Percentiles rank a stretch among this genome's conserved stretches.
phyloP scores from a whole-genome alignment of 305 asterid genomes.

The Andrographis paniculata region DNA sequence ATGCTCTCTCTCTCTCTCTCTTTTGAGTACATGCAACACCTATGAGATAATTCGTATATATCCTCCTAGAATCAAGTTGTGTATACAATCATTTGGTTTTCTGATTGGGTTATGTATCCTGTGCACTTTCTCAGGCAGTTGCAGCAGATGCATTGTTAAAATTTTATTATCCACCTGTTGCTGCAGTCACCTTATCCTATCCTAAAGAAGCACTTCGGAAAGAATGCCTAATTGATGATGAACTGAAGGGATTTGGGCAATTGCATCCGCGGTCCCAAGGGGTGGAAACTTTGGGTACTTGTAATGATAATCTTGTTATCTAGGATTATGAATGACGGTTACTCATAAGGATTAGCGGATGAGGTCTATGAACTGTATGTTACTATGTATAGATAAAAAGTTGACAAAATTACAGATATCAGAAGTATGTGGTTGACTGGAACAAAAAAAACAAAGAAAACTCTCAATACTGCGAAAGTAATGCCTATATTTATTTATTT shows the following conservation, averaged over 20 bases:
- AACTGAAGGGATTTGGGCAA: slow-evolving; percentile 95
- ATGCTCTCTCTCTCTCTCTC: too few relatives aligned
- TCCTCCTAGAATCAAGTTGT: too few relatives aligned
- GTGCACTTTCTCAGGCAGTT: slow-evolving; percentile 35
- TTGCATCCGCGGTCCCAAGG: slow-evolving; percentile 98
- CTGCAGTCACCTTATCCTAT: slow-evolving; percentile 84
- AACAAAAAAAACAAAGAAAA: background rate
- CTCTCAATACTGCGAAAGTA: background rate
- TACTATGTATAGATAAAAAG: slow-evolving; percentile 12
- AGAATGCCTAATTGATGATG: slow-evolving; percentile 70
- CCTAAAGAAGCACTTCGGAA: slow-evolving; percentile 76
- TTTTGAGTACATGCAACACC: too few relatives aligned
- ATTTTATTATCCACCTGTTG: slow-evolving; percentile 93
- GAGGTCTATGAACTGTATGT: slow-evolving; percentile 2
- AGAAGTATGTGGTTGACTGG: slow-evolving; percentile 1
- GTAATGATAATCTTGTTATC: slow-evolving; percentile 5
- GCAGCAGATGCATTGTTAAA: slow-evolving; percentile 74
- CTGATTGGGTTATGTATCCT: slow-evolving; percentile 1
- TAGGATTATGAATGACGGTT: slow-evolving; percentile 7
- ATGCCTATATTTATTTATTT: slow-evolving; percentile 16
- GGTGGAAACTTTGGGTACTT: slow-evolving; percentile 86
- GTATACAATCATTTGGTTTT: background rate
- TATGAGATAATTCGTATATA: too few relatives aligned
- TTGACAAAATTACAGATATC: background rate
- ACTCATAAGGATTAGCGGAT: slow-evolving; percentile 1